Conservation (phyloP, 108 stramenopile species). For the Skeletonema potamos region DNA sequence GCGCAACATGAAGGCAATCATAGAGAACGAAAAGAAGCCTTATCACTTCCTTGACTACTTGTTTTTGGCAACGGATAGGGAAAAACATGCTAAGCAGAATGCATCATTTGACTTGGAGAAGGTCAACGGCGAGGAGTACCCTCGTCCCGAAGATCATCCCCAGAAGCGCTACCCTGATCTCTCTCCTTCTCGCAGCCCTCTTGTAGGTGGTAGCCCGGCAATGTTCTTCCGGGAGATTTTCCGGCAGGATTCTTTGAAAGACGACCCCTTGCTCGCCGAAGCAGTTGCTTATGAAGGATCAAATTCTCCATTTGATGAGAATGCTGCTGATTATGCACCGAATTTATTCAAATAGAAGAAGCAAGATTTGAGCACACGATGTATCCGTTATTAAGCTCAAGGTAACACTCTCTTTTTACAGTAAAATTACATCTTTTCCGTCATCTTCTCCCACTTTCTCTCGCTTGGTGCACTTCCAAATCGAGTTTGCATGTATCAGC, state of each 20-base stretch:
- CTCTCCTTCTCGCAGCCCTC: background rate
- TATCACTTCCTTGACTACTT: conserved; percentile 65
- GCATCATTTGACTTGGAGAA: background rate
- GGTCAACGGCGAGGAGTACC: background rate
- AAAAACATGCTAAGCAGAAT: conserved; percentile 27
- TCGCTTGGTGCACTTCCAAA: background rate
- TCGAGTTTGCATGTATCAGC: conserved; percentile 11
- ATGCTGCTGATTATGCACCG: background rate
- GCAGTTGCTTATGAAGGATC: too few species aligned
- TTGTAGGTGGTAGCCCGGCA: background rate
- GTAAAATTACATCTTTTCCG: background rate
- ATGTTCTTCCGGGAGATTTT: background rate
- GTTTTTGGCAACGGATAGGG: conserved; percentile 59
- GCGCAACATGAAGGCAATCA: conserved; percentile 54
- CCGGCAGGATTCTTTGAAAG: too few species aligned
- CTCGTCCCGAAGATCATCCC: too few species aligned
- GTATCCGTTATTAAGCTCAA: background rate
- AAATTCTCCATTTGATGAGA: background rate
- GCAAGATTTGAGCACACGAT: background rate
- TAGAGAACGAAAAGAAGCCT: conserved; percentile 55
- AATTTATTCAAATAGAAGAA: background rate
- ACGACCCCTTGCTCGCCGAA: too few species aligned
- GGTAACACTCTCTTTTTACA: background rate
- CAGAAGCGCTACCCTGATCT: background rate
- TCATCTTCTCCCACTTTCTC: background rate